Conservation (phyloP, 176 grass and related monocot species). For the Oryza longistaminata region DNA sequence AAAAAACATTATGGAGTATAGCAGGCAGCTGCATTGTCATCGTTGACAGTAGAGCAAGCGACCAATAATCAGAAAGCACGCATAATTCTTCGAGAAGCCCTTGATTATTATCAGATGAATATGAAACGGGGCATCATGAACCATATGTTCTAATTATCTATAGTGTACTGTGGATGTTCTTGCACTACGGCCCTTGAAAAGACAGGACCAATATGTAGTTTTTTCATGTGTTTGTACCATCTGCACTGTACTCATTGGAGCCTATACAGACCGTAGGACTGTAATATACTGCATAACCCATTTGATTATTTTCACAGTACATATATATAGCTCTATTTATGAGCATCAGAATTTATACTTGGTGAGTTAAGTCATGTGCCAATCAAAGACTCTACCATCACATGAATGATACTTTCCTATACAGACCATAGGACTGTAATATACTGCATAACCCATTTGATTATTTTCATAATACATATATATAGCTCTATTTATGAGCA, state of each 20-base stretch:
- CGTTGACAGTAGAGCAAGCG: neutral
- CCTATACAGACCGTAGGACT: neutral
- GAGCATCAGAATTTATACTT: too few species aligned
- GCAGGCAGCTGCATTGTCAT: neutral
- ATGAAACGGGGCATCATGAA: neutral
- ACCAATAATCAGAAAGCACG: neutral
- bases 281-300: too few species aligned
- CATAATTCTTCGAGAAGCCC: slow-evolving; percentile 24
- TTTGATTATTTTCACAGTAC: too few species aligned
- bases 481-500: too few species aligned
- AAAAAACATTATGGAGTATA: neutral
- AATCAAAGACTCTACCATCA: too few species aligned
- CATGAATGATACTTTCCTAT: too few species aligned
- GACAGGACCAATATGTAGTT: neutral
- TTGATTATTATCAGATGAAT: neutral
- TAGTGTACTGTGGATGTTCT: neutral
- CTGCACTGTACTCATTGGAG: neutral
- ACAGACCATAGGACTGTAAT: neutral
- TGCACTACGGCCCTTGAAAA: neutral
- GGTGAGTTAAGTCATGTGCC: too few species aligned
- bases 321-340: too few species aligned
- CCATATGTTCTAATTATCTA: neutral
- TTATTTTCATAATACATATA: too few species aligned
- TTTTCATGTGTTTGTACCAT: too few species aligned
- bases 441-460: too few species aligned